Conservation (phyloP, 2,329 filamentous ascomycete species). For the Cyclaneusma minus region DNA sequence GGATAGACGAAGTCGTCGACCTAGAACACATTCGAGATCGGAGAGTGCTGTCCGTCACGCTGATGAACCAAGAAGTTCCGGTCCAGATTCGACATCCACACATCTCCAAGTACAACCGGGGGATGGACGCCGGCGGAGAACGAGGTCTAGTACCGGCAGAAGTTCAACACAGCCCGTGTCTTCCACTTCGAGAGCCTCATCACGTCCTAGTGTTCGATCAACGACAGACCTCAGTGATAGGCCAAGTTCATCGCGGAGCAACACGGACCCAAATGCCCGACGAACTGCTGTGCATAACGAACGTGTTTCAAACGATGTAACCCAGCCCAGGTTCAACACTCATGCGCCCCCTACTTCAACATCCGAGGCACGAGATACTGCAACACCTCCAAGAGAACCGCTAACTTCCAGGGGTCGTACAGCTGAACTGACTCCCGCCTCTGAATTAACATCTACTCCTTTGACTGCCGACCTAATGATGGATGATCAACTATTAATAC, state of each 20-base stretch:
- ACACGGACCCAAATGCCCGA: constrained; percentile 6
- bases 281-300: neutral
- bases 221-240: constrained; percentile 44
- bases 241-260: constrained; percentile 17
- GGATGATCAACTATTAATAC: constrained; percentile 12
- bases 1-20: constrained; percentile 15
- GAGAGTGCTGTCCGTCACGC: constrained; percentile 26
- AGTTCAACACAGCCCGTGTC: constrained; percentile 34
- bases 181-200: constrained; percentile 23
- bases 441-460: constrained; percentile 1
- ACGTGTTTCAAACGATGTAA: constrained; percentile 5
- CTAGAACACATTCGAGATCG: constrained; percentile 29
- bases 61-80: constrained; percentile 36
- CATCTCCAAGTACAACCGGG: constrained; percentile 32
- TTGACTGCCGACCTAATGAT: constrained; percentile 5
- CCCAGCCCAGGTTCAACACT: constrained; percentile 2
- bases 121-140: constrained; percentile 28
- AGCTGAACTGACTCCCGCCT: constrained; percentile 7
- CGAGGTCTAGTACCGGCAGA: constrained; percentile 36
- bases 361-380: constrained; percentile 4
- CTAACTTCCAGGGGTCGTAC: constrained; percentile 8
- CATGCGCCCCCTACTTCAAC: no score
- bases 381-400: constrained; percentile 7
- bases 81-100: constrained; percentile 24
- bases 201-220: constrained; percentile 40